These are phyloP conservation scores for Phytophthora citricola DNA, from an alignment of 352 stramenopile species.

Conservation along the genomic window DNA sequence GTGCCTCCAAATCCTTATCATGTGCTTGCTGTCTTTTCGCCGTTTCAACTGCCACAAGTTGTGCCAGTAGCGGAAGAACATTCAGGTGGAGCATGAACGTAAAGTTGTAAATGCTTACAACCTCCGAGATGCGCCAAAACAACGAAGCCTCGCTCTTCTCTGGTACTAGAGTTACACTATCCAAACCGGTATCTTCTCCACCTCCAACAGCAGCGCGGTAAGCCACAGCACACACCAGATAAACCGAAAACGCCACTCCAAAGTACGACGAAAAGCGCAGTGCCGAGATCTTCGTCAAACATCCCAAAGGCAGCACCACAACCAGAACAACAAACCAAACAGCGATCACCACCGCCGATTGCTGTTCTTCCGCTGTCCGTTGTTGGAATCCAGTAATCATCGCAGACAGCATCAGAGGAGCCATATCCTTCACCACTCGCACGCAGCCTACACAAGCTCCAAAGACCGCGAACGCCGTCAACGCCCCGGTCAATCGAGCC, in stretches of 20 bases:
- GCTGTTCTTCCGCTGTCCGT: slow-evolving; percentile 37
- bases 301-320: slow-evolving; percentile 67
- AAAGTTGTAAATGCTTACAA: slow-evolving; percentile 86
- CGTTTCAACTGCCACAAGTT: slow-evolving; percentile 49
- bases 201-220: slow-evolving; percentile 50
- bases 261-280: slow-evolving; percentile 81
- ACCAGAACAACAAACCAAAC: slow-evolving; percentile 73
- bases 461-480: slow-evolving; percentile 79
- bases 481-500: slow-evolving; percentile 56
- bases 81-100: slow-evolving; percentile 87
- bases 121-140: slow-evolving; percentile 64
- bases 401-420: slow-evolving; percentile 57
- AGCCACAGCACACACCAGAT: slow-evolving; percentile 66
- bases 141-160: slow-evolving; percentile 17
- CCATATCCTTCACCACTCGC: slow-evolving; percentile 77
- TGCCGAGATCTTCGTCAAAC: slow-evolving; percentile 76
- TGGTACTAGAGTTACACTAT: not conserved
- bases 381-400: slow-evolving; percentile 26
- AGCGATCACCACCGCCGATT: slow-evolving; percentile 38
- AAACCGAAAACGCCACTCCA: slow-evolving; percentile 73
- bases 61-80: slow-evolving; percentile 72
- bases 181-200: not conserved
- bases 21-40: slow-evolving; percentile 10
- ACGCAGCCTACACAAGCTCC: slow-evolving; percentile 79
- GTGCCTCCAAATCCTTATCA: slow-evolving; percentile 17